Evolutionary conservation across 225 moss, liverwort and hornwort genomes (phyloP).

Genomic region (Thuidium tamariscinum): DNA sequence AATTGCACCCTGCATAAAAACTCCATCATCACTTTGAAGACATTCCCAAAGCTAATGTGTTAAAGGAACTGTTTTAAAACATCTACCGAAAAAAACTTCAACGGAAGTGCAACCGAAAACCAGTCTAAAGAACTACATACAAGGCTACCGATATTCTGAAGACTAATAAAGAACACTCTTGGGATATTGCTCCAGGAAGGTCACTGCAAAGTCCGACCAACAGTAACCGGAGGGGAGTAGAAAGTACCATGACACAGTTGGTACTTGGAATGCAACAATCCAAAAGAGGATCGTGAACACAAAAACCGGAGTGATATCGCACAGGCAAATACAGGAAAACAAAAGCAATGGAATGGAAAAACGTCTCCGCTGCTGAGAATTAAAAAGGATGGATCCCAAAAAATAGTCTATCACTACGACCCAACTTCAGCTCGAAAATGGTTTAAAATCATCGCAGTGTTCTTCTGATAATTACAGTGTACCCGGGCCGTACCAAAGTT

Average conservation of each 20-base stretch:
- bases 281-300: not conserved
- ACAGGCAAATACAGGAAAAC: not conserved
- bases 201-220: not conserved
- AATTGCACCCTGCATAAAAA: rapidly evolving
- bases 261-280: not conserved
- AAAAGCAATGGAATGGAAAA: not conserved
- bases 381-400: not conserved
- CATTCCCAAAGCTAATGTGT: too few species aligned
- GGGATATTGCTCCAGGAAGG: not conserved
- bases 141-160: not conserved
- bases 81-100: not conserved
- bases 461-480: constrained; percentile 18
- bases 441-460: not conserved
- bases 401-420: constrained; percentile 8
- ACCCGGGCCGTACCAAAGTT: not conserved
- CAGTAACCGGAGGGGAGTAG: not conserved
- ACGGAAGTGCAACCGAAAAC: not conserved
- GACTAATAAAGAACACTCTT: not conserved
- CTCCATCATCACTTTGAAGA: rapidly evolving
- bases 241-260: not conserved
- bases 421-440: constrained; percentile 10
- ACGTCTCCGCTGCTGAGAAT: not conserved
- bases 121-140: not conserved
- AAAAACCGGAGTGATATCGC: not conserved
- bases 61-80: not conserved